Base-by-base conservation (phyloP, 768 basidiomycete species). In the Mycena epipterygia region DNA sequence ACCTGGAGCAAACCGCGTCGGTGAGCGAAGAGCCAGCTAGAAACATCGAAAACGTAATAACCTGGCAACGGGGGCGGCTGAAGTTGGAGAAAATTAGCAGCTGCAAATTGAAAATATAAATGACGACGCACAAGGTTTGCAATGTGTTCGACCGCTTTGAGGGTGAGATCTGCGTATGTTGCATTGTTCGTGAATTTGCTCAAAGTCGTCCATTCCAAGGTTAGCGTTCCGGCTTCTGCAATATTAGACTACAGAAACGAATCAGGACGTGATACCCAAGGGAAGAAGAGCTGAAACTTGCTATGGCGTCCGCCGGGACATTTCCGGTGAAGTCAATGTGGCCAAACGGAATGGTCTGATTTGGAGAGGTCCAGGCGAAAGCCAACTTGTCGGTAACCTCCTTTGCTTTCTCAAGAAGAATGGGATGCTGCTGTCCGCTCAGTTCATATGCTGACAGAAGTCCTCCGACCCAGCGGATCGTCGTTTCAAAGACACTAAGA, bases 381-480 rank as follows among this genome's bases (percentile, higher is more conserved):
- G 86, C 83, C 80, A 94, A 73, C 74, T 91, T 90, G 78, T 92
- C 88, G 2, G 88, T 88, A 25, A 93, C 82, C 74, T 91, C 77
- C 77, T 89, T 84, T 0, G 93, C 90, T 74, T 93, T 91, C 41
- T 86, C 75, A 5, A 94, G 78, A 8, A 94, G 82, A 2, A 81
- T 77, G 0, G 84, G 83, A 65, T 87, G 82, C 56, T 88, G 72
- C 65, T 84, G 64, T 13, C 86, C 87, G 64, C 89, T 92, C 58
- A 94, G 87, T 71, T 93, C 91, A 69, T 89, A 94, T 5, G 92
- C 88, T 65, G 88, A 90, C 46, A 94, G 75, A 19, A 93, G 79
- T 4, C 91, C 91, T 11, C 87, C 93, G 5, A 94, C 76, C 61
- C 89, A 91, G 49, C 93, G 91, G 73, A 94, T 94, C 0, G 90